These are phyloP conservation scores for Pezicula neosporulosa DNA, from an alignment of 2,329 filamentous ascomycete genomes.

Conservation along the genomic window DNA sequence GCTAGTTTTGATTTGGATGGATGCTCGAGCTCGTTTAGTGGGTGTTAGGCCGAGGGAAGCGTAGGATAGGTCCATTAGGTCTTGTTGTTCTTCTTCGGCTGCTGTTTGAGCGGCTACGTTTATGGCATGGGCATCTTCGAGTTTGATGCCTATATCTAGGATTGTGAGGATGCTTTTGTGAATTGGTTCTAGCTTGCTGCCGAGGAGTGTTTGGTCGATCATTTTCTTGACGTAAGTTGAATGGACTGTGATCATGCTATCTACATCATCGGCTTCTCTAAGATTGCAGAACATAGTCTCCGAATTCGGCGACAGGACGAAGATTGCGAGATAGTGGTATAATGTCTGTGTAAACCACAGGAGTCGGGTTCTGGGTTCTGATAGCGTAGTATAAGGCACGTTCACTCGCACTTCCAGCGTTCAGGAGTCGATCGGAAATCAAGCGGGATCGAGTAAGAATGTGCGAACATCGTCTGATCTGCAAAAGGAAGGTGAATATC, in stretches of 20 bases:
- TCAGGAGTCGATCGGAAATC: constrained; percentile 36
- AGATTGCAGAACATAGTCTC: constrained; percentile 55
- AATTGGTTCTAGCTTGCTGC: constrained; percentile 65
- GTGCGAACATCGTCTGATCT: constrained; percentile 68
- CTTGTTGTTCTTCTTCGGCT: constrained; percentile 18
- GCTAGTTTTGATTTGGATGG: constrained; percentile 10
- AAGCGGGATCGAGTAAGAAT: constrained; percentile 56
- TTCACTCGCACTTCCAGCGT: constrained; percentile 35
- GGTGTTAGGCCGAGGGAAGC: constrained; percentile 23
- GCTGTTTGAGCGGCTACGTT: constrained; percentile 22
- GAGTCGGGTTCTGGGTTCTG: constrained; percentile 65
- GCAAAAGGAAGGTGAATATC: constrained; percentile 73
- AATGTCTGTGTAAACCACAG: constrained; percentile 76
- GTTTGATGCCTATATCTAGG: constrained; percentile 69
- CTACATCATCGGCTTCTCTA: constrained; percentile 64
- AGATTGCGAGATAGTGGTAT: constrained; percentile 71
- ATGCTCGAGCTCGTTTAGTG: neutral
- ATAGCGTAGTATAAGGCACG: constrained; percentile 54
- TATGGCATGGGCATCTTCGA: constrained; percentile 56
- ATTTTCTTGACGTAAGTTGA: constrained; percentile 58
- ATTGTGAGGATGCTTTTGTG: constrained; percentile 70
- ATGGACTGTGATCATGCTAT: constrained; percentile 75
- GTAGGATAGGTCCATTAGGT: constrained; percentile 26
- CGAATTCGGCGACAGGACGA: constrained; percentile 64
- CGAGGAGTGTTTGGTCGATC: constrained; percentile 66